phyloP scores from a whole-genome alignment of 1,284 basidiomycete genomes.

The Microbotryum intermedium region DNA sequence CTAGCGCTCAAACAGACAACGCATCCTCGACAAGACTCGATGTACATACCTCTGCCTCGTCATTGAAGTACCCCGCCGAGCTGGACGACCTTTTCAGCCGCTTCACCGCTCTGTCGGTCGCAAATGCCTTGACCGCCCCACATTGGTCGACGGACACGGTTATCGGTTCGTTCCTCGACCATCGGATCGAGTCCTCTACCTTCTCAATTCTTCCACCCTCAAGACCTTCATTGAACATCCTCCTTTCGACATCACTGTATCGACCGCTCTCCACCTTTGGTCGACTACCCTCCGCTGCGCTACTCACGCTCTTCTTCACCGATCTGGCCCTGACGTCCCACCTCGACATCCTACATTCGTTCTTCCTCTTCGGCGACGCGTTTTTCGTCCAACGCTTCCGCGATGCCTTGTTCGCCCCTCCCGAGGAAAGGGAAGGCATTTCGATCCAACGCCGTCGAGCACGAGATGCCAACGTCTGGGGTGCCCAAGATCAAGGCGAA shows the following conservation, averaged over 20 bases:
- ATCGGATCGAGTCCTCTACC: neutral
- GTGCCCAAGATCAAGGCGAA: neutral
- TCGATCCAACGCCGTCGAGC: neutral
- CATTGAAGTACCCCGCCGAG: neutral
- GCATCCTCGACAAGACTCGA: neutral
- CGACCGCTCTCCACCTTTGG: neutral
- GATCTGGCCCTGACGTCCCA: slow-evolving; percentile 2
- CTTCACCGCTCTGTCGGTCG: neutral
- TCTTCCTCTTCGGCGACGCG: slow-evolving; percentile 4
- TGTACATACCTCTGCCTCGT: neutral
- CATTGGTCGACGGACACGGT: neutral
- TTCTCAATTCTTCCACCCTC: neutral
- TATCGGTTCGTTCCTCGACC: neutral
- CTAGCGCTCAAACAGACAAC: too few relatives aligned
- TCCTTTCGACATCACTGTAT: neutral
- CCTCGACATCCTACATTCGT: slow-evolving; percentile 1
- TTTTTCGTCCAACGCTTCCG: neutral
- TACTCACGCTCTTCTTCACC: slow-evolving; percentile 5
- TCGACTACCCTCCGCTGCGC: slow-evolving; percentile 1
- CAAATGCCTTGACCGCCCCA: neutral
- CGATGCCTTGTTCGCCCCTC: slow-evolving; percentile 3
- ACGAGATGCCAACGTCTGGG: neutral
- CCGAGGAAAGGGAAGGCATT: neutral
- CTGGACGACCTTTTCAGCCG: neutral
- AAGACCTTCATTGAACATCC: neutral